phyloP scores from a whole-genome alignment of 2,329 filamentous ascomycete genomes.

The Colletotrichum tropicicola region DNA sequence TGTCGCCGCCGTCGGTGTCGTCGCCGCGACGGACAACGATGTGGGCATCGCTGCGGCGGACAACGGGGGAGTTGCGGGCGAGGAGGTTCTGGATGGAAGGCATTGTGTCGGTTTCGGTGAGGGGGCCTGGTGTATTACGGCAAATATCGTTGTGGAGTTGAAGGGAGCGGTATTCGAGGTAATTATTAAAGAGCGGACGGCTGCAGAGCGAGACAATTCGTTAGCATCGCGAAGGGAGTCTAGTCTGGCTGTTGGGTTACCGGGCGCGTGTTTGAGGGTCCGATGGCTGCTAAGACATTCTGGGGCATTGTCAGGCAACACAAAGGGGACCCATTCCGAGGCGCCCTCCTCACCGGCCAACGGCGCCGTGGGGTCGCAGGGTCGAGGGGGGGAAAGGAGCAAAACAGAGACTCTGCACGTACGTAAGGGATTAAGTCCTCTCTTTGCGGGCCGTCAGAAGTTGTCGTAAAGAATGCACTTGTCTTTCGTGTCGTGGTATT shows the following conservation, averaged over 20 bases:
- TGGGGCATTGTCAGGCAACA: slow-evolving; percentile 16
- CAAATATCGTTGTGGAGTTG: slow-evolving; percentile 6
- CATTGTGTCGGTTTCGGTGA: slow-evolving; percentile 38
- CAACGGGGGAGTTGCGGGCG: slow-evolving; percentile 54
- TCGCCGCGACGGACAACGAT: slow-evolving; percentile 48
- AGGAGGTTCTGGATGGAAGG: slow-evolving; percentile 47
- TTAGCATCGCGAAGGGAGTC: slow-evolving; percentile 17
- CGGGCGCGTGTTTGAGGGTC: slow-evolving; percentile 5
- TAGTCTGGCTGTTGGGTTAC: not conserved
- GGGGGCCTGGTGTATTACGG: slow-evolving; percentile 11
- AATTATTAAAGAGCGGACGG: slow-evolving; percentile 26
- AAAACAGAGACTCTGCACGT: slow-evolving; percentile 3
- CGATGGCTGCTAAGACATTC: slow-evolving; percentile 16
- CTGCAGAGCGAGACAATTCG: not conserved
- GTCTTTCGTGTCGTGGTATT: slow-evolving; percentile 28
- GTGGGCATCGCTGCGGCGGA: slow-evolving; percentile 21
- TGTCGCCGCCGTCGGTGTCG: slow-evolving; percentile 60
- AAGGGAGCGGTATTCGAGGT: slow-evolving; percentile 14
- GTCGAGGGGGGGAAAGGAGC: no score
- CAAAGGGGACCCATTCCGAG: slow-evolving; percentile 10
- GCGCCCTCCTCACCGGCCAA: slow-evolving; percentile 14
- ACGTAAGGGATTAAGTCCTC: slow-evolving; percentile 29
- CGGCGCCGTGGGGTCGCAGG: not conserved
- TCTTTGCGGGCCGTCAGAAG: slow-evolving; percentile 19
- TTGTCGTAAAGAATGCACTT: slow-evolving; percentile 28